Conservation (phyloP, 345 rosid species). For the Eucalyptus coolabah region DNA sequence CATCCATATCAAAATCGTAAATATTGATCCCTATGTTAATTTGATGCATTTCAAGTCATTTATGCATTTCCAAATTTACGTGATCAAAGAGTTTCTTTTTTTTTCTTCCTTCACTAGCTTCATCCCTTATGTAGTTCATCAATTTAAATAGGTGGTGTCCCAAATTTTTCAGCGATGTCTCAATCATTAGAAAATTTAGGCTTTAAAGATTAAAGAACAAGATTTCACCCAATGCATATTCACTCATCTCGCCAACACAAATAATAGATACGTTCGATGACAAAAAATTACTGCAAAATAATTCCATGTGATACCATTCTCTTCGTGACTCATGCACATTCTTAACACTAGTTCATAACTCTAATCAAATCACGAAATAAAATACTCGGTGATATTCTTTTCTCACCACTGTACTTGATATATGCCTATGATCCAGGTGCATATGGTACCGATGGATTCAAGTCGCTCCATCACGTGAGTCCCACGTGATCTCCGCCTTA, state of each 20-base stretch:
- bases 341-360: background rate
- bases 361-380: rapidly evolving
- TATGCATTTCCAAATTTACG: background rate
- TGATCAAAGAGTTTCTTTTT: background rate
- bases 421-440: background rate
- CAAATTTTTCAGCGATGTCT: background rate
- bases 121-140: background rate
- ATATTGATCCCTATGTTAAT: background rate
- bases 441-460: background rate
- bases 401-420: rapidly evolving
- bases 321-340: background rate
- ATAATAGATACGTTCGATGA: rapidly evolving
- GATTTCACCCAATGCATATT: background rate
- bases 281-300: rapidly evolving
- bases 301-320: rapidly evolving
- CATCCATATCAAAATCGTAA: background rate
- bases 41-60: background rate
- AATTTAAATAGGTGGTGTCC: background rate
- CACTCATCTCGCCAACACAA: background rate
- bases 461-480: background rate
- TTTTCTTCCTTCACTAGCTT: background rate
- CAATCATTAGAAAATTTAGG: background rate
- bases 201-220: background rate
- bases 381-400: background rate
- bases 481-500: background rate